Conservation (phyloP, 208 protist species). For the Leishmania turanica region DNA sequence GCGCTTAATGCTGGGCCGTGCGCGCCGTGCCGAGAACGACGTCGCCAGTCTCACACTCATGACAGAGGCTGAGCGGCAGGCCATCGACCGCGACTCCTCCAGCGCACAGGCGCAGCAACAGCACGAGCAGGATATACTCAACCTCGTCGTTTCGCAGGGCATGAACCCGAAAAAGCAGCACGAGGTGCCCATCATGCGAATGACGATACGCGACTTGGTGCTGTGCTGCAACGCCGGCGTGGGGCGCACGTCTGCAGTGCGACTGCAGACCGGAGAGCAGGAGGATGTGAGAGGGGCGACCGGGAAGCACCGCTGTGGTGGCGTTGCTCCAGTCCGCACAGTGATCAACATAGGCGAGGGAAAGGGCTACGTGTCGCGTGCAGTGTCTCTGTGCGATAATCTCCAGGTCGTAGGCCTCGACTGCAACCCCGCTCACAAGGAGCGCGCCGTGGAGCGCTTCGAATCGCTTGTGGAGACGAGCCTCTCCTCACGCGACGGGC, state of each 20-base stretch:
- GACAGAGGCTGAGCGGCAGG: not conserved
- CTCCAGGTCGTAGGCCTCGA: conserved; percentile 87
- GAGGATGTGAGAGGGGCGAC: not conserved
- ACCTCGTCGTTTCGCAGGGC: conserved; percentile 59
- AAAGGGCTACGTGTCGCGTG: conserved; percentile 89
- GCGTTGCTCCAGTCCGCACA: conserved; percentile 38
- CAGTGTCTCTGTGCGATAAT: conserved; percentile 75
- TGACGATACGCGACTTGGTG: conserved; percentile 64
- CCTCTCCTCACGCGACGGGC: conserved; percentile 30
- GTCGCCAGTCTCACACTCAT: conserved; percentile 48
- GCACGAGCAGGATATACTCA: conserved; percentile 43
- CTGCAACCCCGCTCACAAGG: conserved; percentile 89
- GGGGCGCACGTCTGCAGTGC: not conserved
- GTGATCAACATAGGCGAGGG: conserved; percentile 92
- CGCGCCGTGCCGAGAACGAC: conserved; percentile 45
- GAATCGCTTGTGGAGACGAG: conserved; percentile 60
- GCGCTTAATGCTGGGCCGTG: conserved; percentile 41
- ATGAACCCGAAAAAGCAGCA: conserved; percentile 91
- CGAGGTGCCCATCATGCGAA: conserved; percentile 83
- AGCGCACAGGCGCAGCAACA: not conserved
- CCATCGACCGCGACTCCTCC: not conserved
- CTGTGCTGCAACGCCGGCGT: conserved; percentile 39
- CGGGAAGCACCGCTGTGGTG: not conserved
- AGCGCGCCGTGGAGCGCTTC: conserved; percentile 59
- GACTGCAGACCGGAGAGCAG: not conserved